Base-by-base conservation (phyloP, 176 grass and related monocot species). In the Elaeis guineensis region DNA sequence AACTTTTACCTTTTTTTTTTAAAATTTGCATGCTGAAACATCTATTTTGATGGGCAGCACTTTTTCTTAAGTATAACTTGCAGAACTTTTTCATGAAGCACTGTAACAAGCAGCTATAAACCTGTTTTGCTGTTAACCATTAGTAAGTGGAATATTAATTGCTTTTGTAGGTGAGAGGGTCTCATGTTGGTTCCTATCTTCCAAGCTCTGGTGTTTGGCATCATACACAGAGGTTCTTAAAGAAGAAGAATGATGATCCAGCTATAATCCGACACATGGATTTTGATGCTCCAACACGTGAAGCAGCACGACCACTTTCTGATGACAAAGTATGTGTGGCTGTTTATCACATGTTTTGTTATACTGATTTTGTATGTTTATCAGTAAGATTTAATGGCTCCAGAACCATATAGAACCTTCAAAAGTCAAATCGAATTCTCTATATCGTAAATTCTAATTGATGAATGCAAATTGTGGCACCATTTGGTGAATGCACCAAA, bases 171-270 rank as follows among this genome's bases (percentile, higher is more conserved):
- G 84, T 91, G 71, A 85, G 87, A 78, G 92, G 92, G 54, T 88
- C 87, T 71, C 92, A 97, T 85, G 92, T 97, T 72, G 87, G 87
- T 82, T 97, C 87, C 32, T 91, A 97, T 63, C 87, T 97, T 74
- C 87, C 87, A 66, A 91, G 81, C 82, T 97, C 72, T 85, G 92
- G 92, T 63, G 87, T 97, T 64, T 97, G 92, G 92, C 87, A 82
- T 77, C 92, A 82, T 77, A 97, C 87, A 28, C 92, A 91, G 62
- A 88, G 84, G 75, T 83, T 83, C 66, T 25, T 97, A 55, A 97
- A 82, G 57, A 87, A 82, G 59, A 78, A 66, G 8, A 82, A 67
- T 48, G 80, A 66, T 56, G 83, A 96, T 78, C 77, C 80, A 58
- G 65, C 81, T 72, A 67, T 88, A 69, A 81, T 97, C 65, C 83